Base-by-base conservation (phyloP, 2,329 filamentous ascomycete species). In the Fusarium nematophilum region DNA sequence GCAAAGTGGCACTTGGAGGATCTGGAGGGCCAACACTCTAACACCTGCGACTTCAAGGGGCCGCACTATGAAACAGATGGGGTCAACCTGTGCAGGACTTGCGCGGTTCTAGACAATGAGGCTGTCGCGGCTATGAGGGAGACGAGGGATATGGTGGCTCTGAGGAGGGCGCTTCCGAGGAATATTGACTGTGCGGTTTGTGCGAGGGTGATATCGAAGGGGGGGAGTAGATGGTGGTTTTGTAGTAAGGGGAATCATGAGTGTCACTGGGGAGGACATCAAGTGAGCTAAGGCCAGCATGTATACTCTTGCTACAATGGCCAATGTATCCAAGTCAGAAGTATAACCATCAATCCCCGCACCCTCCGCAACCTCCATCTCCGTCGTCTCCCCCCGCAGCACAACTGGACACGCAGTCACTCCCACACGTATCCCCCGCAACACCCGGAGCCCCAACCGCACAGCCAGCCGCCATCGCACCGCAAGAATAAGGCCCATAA, bases 391-490 rank as follows among this genome's bases (percentile, higher is more conserved):
- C 55, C 4, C 26, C 49, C n/a, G 34, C 39, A 10, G 53, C 48
- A 6, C 50, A 40, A 9, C 57, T 64, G 1, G 59, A 58, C 1
- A 66, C 66, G n/a, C 67, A 69, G 2, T 52, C 53, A 39, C 62
- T 64, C 7, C 67, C 67, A 33, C 67, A 69, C 1, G 47, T 57
- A 46, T 69, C 67, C 1, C 57, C 56, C 9, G 66, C 54, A 25
- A 45, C 38, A 0, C 49, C 49, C 7, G 53, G 47, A 31, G 47
- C 50, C 2, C 62, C 67, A 1, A 4, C 58, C 7, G 58, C 56
- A 47, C 66, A 67, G 3, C 64, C 66, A 1, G 36, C 42, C 1
- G 40, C 62, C 30, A 25, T 6, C 8, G 48, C 65, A 34, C 66
- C 67, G 23, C 67, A 69, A 1, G 21, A 44, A 34, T 65, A 67